Percentiles rank a stretch among this genome's conserved stretches.
These are phyloP conservation scores for Thelephora terrestris DNA, from an alignment of 1,284 basidiomycete species.

Conservation along the genomic window DNA sequence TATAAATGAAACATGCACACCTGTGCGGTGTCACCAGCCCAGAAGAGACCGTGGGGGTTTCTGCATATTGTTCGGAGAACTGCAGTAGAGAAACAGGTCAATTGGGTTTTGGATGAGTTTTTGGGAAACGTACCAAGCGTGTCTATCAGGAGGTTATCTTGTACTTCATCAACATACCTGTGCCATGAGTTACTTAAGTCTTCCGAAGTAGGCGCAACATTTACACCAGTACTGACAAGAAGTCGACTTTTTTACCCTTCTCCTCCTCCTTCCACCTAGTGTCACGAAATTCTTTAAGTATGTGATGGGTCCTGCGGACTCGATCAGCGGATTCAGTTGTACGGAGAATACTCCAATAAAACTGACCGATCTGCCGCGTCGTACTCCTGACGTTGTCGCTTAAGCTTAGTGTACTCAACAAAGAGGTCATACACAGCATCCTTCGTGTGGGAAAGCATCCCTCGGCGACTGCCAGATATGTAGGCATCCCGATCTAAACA, in stretches of 20 bases:
- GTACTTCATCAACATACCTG: constrained; percentile 66
- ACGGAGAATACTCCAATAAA: too few species aligned
- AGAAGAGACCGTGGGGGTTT: constrained; percentile 61
- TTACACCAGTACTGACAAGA: too few species aligned
- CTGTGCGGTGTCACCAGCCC: constrained; percentile 66
- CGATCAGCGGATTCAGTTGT: too few species aligned
- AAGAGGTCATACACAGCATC: constrained; percentile 46
- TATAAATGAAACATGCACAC: neutral
- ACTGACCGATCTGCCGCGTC: constrained; percentile 56
- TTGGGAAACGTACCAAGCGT: constrained; percentile 42
- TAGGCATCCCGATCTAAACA: constrained; percentile 39
- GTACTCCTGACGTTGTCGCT: constrained; percentile 33
- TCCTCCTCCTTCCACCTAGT: too few species aligned
- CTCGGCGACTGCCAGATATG: constrained; percentile 32
- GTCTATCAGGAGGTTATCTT: constrained; percentile 65
- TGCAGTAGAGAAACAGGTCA: too few species aligned
- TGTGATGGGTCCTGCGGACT: constrained; percentile 34
- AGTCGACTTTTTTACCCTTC: constrained; percentile 40
- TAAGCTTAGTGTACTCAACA: constrained; percentile 38
- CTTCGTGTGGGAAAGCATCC: constrained; percentile 43
- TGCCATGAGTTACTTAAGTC: too few species aligned
- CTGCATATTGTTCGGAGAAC: constrained; percentile 51
- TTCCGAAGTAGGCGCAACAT: too few species aligned
- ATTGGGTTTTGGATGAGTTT: too few species aligned
- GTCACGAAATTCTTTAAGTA: constrained; percentile 31